Conservation (phyloP, 805 yeast genomes). For the Saccharomyces kudriavzevii region DNA sequence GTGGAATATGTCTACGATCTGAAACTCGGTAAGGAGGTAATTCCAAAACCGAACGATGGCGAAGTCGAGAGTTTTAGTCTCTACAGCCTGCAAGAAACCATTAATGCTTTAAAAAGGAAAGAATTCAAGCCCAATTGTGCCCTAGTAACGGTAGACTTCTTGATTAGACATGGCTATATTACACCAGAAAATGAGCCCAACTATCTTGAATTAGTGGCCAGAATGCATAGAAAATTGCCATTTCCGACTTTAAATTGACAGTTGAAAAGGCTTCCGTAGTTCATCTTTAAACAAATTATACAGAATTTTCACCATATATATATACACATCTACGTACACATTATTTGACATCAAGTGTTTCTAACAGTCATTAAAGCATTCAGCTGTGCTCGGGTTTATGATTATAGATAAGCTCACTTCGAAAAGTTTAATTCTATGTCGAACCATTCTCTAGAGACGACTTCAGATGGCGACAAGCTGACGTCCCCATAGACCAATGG, state of each 20-base stretch:
- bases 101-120: constrained; percentile 39
- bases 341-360: neutral
- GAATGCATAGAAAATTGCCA: constrained; percentile 63
- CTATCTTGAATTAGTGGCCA: constrained; percentile 48
- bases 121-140: constrained; percentile 91
- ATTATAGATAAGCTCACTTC: constrained; percentile 41
- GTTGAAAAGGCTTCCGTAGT: neutral
- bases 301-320: neutral
- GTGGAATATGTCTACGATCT: constrained; percentile 76
- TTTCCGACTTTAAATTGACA: constrained; percentile 40
- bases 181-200: constrained; percentile 59
- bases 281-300: neutral
- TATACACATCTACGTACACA: neutral
- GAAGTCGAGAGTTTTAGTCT: constrained; percentile 71
- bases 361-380: neutral
- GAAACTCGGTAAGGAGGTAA: constrained; percentile 37
- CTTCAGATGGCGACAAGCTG: constrained; percentile 52
- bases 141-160: constrained; percentile 67
- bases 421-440: constrained; percentile 76
- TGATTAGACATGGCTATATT: constrained; percentile 75
- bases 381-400: no score
- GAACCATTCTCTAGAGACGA: constrained; percentile 69
- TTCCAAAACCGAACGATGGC: constrained; percentile 58
- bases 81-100: constrained; percentile 52
- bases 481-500: constrained; percentile 82